A percentile compares a stretch with the other conserved stretches of the same genome.
phyloP scores from a whole-genome alignment of 345 rosid genomes.

The Ailanthus altissimus region DNA sequence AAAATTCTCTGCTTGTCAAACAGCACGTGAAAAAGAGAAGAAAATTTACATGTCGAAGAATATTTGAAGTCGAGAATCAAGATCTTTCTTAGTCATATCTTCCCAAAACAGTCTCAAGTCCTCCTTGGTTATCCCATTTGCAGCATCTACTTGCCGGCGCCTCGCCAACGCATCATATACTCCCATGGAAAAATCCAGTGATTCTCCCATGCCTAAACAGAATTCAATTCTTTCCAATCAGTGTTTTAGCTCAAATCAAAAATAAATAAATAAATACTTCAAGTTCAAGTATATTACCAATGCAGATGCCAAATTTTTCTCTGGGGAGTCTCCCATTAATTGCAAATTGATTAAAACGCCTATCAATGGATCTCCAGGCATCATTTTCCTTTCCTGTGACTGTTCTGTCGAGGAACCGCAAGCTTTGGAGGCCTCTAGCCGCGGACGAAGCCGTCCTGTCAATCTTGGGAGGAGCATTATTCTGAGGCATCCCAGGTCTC shows the following conservation, averaged over 20 bases:
- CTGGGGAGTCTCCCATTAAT: conserved; percentile 51
- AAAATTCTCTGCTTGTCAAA: neutral
- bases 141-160: conserved; percentile 49
- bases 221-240: neutral
- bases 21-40: neutral
- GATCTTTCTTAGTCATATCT: conserved; percentile 77
- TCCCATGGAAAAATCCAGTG: conserved; percentile 80
- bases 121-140: conserved; percentile 63
- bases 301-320: conserved; percentile 78
- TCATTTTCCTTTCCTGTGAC: conserved; percentile 73
- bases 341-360: conserved; percentile 65
- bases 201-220: conserved; percentile 74
- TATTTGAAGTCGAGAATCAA: conserved; percentile 82
- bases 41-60: conserved; percentile 83
- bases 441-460: conserved; percentile 65
- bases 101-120: conserved; percentile 78
- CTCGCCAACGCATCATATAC: conserved; percentile 78
- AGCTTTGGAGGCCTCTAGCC: conserved; percentile 70
- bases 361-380: conserved; percentile 83
- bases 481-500: conserved; percentile 33
- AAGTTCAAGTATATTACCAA: conserved; percentile 58
- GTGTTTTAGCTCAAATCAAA: neutral
- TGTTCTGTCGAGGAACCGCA: conserved; percentile 80
- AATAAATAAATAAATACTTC: neutral
- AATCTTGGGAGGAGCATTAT: conserved; percentile 29